Evolutionary conservation across 352 stramenopile genomes (phyloP).

Genomic region (Plasmopara muralis): DNA sequence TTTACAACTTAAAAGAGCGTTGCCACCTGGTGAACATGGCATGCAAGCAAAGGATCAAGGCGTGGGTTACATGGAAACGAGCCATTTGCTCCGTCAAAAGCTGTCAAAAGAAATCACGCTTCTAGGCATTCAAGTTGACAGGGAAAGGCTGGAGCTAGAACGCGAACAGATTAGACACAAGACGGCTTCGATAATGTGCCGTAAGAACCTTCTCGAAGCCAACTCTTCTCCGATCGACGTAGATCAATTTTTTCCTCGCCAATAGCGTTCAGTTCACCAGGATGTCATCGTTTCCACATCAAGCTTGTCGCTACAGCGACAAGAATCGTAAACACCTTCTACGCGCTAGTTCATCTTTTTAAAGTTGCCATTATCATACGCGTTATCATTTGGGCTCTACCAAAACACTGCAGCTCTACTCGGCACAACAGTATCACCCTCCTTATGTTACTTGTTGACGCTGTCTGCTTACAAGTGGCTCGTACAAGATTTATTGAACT

Average conservation of each 20-base stretch:
- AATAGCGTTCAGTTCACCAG: constrained; percentile 4
- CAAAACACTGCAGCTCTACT: constrained; percentile 22
- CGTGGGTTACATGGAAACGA: constrained; percentile 10
- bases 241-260: constrained; percentile 21
- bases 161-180: constrained; percentile 32
- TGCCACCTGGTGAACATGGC: constrained; percentile 2
- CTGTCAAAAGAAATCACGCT: constrained; percentile 24
- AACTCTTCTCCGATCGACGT: constrained; percentile 18
- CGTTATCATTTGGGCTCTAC: constrained; percentile 29
- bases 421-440: constrained; percentile 8
- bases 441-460: constrained; percentile 17
- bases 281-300: not conserved
- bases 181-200: constrained; percentile 23
- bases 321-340: not conserved
- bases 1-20: constrained; percentile 15
- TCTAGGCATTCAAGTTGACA: constrained; percentile 21
- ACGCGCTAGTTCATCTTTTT: constrained; percentile 24
- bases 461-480: constrained; percentile 12
- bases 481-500: constrained; percentile 11
- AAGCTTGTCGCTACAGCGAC: not conserved
- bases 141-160: constrained; percentile 31
- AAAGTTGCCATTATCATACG: constrained; percentile 32
- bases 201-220: constrained; percentile 28
- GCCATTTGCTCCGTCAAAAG: constrained; percentile 15
- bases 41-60: constrained; percentile 13